These are phyloP conservation scores for Fusarium clavum DNA, from an alignment of 2,329 filamentous ascomycete species.

Conservation along the genomic window DNA sequence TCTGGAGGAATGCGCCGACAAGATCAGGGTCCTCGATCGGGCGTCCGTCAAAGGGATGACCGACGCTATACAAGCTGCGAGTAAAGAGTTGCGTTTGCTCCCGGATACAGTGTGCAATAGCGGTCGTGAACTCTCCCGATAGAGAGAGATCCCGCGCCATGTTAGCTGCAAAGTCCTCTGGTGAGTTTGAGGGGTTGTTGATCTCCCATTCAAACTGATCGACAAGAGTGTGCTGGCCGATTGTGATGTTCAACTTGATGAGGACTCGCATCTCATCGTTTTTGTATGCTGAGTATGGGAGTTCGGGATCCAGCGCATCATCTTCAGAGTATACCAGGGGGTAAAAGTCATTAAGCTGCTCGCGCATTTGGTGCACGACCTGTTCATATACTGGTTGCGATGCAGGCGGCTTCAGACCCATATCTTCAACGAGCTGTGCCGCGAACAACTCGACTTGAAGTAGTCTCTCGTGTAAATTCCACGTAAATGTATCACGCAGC, in stretches of 20 bases:
- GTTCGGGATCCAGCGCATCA: slow-evolving; percentile 86
- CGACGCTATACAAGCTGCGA: slow-evolving; percentile 90
- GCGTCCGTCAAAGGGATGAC: slow-evolving; percentile 93
- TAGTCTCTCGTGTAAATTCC: slow-evolving; percentile 94
- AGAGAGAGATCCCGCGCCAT: slow-evolving; percentile 93
- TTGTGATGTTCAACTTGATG: slow-evolving; percentile 97
- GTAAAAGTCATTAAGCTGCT: slow-evolving; percentile 93
- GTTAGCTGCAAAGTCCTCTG: slow-evolving; percentile 90
- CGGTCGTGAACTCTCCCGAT: slow-evolving; percentile 94
- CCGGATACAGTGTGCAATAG: slow-evolving; percentile 96
- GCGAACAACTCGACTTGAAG: slow-evolving; percentile 85
- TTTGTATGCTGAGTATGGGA: slow-evolving; percentile 94
- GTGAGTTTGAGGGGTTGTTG: slow-evolving; percentile 92
- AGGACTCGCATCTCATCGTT: slow-evolving; percentile 99
- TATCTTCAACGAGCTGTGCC: slow-evolving; percentile 89
- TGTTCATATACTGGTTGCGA: slow-evolving; percentile 72
- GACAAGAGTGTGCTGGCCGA: slow-evolving; percentile 91
- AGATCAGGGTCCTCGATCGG: slow-evolving; percentile 94
- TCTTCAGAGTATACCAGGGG: slow-evolving; percentile 92
- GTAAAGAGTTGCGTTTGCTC: slow-evolving; percentile 97
- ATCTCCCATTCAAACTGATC: slow-evolving; percentile 99
- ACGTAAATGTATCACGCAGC: slow-evolving; percentile 96
- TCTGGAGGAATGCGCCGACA: slow-evolving; percentile 84
- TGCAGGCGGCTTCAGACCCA: slow-evolving; percentile 80
- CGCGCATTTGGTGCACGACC: slow-evolving; percentile 77